Percentiles rank a stretch among this genome's conserved stretches.
These are phyloP conservation scores for Neospora caninum DNA, from an alignment of 169 alveolate genomes.

Conservation along the genomic window DNA sequence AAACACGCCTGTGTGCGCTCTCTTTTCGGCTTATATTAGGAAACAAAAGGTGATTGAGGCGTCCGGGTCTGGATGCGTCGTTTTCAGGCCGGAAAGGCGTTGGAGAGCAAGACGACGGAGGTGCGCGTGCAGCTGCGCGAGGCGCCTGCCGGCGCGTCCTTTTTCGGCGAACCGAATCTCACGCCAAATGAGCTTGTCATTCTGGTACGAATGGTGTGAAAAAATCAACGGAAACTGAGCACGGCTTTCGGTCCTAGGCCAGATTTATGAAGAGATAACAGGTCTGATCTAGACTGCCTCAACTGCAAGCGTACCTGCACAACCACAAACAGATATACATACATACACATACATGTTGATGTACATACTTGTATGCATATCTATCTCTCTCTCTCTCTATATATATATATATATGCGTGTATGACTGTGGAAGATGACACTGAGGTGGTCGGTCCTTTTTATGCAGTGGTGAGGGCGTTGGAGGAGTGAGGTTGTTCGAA, in stretches of 20 bases:
- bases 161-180: neutral
- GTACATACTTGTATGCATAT: neutral
- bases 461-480: no score
- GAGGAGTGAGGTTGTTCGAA: no score
- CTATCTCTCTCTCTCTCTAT: neutral
- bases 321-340: neutral
- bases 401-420: neutral
- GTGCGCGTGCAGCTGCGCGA: conserved; percentile 37
- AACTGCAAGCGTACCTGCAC: no score
- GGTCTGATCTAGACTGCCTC: no score
- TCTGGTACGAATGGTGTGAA: neutral
- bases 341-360: neutral
- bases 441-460: no score
- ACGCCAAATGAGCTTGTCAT: neutral
- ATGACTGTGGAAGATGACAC: no score
- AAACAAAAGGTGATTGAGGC: neutral
- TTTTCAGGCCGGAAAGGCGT: conserved; percentile 23
- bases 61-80: neutral
- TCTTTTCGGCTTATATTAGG: neutral
- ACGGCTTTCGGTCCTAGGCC: no score
- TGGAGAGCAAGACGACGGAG: conserved; percentile 3
- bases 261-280: no score
- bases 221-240: neutral
- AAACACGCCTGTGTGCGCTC: no score
- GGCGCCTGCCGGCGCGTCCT: neutral